Evolutionary conservation across 805 yeast species (phyloP), one percentile per base, ranked within the genome.

Genomic region (Sungouiella blattae): DNA sequence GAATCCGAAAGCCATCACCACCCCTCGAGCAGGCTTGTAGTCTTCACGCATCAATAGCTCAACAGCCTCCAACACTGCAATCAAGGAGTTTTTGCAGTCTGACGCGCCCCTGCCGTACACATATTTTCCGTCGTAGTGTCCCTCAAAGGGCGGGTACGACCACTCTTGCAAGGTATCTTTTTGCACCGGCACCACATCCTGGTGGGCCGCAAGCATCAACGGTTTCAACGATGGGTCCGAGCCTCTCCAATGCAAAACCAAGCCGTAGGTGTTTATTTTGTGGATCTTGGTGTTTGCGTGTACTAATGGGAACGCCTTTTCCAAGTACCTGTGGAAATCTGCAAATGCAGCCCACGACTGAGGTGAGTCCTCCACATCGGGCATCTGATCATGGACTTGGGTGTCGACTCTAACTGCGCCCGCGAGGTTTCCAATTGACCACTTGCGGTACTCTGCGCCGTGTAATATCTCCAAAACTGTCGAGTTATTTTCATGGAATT

Each of bases 341-440:
- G 14, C 30, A 16, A 60, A 62, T 18, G 60, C 51, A 23, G 65
- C 63, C 68, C 80, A 78, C 22, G 70, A 65, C 12, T 67, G 67
- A 4, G 76, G 75, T 24, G 71, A 77, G 11, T 73, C 73, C n/a
- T 57, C 67, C 5, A 77, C 77, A 16, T 68, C 71, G 9, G 69
- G 67, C 35, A 55, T 64, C 34, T 57, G 46, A 52, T 87, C 95
- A 41, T 57, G 69, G 11, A 78, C 69, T 41, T 75, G 80, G 1
- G 94, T 83, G 27, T 80, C 79, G 38, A 83, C 69, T 49, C 70
- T 69, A 16, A 85, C 71, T 1, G 89, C 85, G 4, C 74, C 77
- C 6, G 75, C 57, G 37, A 79, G 62, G 43, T 67, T 73, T 8
- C 48, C 50, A 8, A 67, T 69, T 0, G 79, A 69, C 5, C 44